phyloP scores from a whole-genome alignment of 495 filamentous ascomycete genomes.

The Aspergillus taichungensis region DNA sequence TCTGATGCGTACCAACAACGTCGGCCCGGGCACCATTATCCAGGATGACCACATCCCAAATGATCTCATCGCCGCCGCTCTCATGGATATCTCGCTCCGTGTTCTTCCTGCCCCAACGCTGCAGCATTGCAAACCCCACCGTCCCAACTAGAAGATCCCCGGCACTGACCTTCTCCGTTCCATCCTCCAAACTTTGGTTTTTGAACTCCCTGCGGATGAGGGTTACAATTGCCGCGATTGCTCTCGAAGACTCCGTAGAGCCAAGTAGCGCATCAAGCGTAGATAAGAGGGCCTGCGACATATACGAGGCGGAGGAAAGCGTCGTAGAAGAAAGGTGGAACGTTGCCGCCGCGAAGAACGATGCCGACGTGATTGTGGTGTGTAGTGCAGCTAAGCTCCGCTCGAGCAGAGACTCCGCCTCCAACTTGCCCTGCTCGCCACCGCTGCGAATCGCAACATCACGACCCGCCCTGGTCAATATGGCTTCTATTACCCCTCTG shows the following conservation, averaged over 20 bases:
- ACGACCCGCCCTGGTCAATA: constrained; percentile 57
- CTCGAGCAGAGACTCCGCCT: constrained; percentile 55
- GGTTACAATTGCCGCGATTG: constrained; percentile 71
- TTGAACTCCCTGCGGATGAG: constrained; percentile 65
- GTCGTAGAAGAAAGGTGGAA: constrained; percentile 62
- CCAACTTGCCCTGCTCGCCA: constrained; percentile 47
- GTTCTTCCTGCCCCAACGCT: constrained; percentile 54
- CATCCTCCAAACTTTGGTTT: constrained; percentile 47
- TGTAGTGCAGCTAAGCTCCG: constrained; percentile 54
- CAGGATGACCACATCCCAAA: constrained; percentile 76
- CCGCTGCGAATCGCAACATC: constrained; percentile 50
- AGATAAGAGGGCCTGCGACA: constrained; percentile 57
- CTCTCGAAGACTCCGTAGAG: constrained; percentile 68
- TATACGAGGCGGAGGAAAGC: constrained; percentile 49
- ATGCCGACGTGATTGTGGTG: constrained; percentile 52
- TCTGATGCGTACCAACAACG: constrained; percentile 38
- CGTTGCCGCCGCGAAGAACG: constrained; percentile 59
- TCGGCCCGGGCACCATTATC: constrained; percentile 55
- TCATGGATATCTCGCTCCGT: constrained; percentile 47
- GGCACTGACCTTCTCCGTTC: constrained; percentile 56
- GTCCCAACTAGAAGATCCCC: constrained; percentile 57
- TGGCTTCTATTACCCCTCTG: constrained; percentile 55
- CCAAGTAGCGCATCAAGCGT: constrained; percentile 68
- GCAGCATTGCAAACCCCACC: constrained; percentile 63
- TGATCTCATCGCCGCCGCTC: constrained; percentile 48